phyloP scores from a whole-genome alignment of 2,329 filamentous ascomycete species.

The Karstenula rhodostoma region DNA sequence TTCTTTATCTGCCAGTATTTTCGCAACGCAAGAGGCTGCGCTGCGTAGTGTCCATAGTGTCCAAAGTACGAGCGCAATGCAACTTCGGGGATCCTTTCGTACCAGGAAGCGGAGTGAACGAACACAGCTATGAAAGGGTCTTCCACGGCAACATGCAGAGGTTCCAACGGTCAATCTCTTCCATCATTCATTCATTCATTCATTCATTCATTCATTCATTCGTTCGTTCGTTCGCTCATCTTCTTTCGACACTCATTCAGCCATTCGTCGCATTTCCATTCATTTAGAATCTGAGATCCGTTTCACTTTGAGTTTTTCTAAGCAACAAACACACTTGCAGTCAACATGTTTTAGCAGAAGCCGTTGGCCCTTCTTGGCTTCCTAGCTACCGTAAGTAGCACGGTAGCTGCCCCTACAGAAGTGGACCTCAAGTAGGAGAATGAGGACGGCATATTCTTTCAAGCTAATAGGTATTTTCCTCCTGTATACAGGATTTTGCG shows the following conservation, averaged over 20 bases:
- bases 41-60: constrained; percentile 4
- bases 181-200: constrained; percentile 2
- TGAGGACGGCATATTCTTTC: constrained; percentile 7
- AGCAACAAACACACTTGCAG: constrained; percentile 7
- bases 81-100: constrained; percentile 1
- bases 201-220: background rate
- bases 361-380: constrained; percentile 7
- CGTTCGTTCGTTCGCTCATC: constrained; percentile 7
- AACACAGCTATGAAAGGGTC: constrained; percentile 2
- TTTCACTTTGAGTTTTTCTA: background rate
- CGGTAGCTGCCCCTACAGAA: constrained; percentile 6
- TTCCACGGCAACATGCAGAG: constrained; percentile 6
- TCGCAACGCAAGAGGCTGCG: too few species aligned
- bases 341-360: constrained; percentile 7
- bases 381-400: constrained; percentile 9
- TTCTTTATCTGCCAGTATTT: too few species aligned
- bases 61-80: constrained; percentile 1
- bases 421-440: constrained; percentile 4
- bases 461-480: constrained; percentile 8
- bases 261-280: constrained; percentile 4
- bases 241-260: constrained; percentile 7
- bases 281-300: constrained; percentile 4
- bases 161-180: constrained; percentile 4
- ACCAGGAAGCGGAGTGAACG: background rate
- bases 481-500: background rate